A percentile compares a stretch with the other conserved stretches of the same genome.
Conservation (phyloP, 2,329 filamentous ascomycete species). For the Alternaria brassicicola region DNA sequence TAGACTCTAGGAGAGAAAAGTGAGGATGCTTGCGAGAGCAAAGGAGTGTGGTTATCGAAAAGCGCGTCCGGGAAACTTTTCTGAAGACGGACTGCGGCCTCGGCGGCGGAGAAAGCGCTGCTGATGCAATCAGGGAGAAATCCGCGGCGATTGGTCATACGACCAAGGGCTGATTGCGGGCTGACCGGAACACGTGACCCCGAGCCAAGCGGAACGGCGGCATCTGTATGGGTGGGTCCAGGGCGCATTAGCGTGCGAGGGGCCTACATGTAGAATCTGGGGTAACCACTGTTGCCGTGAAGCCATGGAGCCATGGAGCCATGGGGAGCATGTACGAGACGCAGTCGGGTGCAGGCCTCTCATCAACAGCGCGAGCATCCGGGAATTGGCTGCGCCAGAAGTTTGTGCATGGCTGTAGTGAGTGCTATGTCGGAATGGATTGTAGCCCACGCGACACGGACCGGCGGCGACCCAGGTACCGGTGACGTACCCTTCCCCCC, state of each 20-base stretch:
- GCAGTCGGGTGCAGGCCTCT: neutral
- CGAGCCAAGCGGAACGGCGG: conserved; percentile 1
- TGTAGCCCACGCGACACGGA: conserved; percentile 9
- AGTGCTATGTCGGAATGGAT: neutral
- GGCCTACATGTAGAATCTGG: conserved; percentile 13
- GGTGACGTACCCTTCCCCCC: conserved; percentile 17
- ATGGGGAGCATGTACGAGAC: too few relatives aligned
- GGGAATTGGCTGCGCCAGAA: neutral
- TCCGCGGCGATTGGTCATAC: conserved; percentile 20
- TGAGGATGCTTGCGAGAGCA: neutral
- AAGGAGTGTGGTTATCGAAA: neutral
- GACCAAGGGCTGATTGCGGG: conserved; percentile 1
- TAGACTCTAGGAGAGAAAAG: neutral
- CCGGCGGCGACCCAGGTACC: conserved; percentile 19
- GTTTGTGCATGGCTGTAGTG: neutral
- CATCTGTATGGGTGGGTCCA: conserved; percentile 3
- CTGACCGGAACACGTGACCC: conserved; percentile 11
- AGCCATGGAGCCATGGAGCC: neutral
- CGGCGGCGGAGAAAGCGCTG: conserved; percentile 35
- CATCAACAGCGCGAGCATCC: neutral
- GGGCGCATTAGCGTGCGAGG: conserved; percentile 10
- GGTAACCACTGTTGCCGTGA: conserved; percentile 3
- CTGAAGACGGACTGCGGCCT: conserved; percentile 31
- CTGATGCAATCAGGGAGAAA: conserved; percentile 11
- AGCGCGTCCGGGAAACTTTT: conserved; percentile 31